These are phyloP conservation scores for Neostapfia colusana DNA, from an alignment of 176 grass and related monocot genomes.

Conservation along the genomic window DNA sequence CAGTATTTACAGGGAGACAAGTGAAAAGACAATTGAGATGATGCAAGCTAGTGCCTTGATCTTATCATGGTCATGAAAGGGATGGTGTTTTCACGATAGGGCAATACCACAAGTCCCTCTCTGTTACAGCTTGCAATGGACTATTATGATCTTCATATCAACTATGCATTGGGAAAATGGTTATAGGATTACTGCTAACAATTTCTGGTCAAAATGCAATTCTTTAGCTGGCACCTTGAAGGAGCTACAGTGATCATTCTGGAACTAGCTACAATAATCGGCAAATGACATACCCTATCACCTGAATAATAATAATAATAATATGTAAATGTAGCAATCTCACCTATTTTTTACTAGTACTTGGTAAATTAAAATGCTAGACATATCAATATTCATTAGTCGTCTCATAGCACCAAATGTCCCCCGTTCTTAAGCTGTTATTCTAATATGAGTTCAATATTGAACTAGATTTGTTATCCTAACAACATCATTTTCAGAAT, in stretches of 20 bases:
- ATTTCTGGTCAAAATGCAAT: neutral
- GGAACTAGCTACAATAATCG: constrained; percentile 25
- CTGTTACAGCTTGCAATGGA: constrained; percentile 26
- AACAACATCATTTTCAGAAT: too few relatives aligned
- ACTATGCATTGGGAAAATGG: neutral
- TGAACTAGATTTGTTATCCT: too few relatives aligned
- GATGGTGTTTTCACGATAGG: constrained; percentile 18
- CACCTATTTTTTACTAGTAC: neutral
- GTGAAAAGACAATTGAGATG: constrained; percentile 9
- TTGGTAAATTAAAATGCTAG: neutral
- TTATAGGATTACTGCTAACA: neutral
- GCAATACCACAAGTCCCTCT: neutral
- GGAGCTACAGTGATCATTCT: neutral
- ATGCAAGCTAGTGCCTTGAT: constrained; percentile 14
- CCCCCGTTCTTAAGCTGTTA: too few relatives aligned
- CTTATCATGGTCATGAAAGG: constrained; percentile 39
- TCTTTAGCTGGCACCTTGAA: neutral
- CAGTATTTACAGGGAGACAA: constrained; percentile 17
- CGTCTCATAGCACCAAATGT: neutral
- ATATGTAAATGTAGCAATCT: neutral
- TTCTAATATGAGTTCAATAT: too few relatives aligned
- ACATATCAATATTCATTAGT: neutral
- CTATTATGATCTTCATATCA: neutral
- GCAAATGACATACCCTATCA: neutral
- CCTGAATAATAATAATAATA: neutral